phyloP scores from a whole-genome alignment of 1,139 yeast genomes.

The Suhomyces ambrosiae region DNA sequence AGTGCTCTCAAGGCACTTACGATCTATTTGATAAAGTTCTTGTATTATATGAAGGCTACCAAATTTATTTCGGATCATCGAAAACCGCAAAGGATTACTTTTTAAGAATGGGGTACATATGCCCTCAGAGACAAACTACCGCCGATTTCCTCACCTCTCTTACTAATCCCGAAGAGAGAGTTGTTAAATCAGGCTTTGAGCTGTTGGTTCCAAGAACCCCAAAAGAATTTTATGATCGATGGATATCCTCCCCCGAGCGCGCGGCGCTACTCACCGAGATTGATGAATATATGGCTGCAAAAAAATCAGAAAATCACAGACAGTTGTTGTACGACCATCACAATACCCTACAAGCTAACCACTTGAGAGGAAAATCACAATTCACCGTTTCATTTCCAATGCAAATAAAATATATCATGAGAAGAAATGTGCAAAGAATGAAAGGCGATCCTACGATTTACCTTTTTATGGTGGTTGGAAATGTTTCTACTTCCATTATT shows the following conservation, averaged over 20 bases:
- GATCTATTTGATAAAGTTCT: conserved; percentile 30
- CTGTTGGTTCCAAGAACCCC: conserved; percentile 67
- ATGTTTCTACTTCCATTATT: conserved; percentile 71
- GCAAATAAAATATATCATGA: conserved; percentile 64
- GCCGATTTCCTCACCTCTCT: conserved; percentile 61
- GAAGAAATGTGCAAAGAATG: conserved; percentile 64
- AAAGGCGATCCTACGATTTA: conserved; percentile 70
- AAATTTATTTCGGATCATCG: conserved; percentile 27
- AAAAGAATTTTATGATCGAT: conserved; percentile 63
- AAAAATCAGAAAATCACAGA: conserved; percentile 20
- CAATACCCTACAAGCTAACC: conserved; percentile 58
- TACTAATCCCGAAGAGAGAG: conserved; percentile 56
- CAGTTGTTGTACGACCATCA: conserved; percentile 51
- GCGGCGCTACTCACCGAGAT: conserved; percentile 31
- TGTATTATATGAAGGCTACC: conserved; percentile 30
- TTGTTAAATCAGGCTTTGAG: conserved; percentile 53
- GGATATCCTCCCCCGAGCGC: conserved; percentile 63
- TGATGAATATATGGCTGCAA: conserved; percentile 30
- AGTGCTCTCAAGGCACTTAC: conserved; percentile 32
- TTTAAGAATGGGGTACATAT: conserved; percentile 31
- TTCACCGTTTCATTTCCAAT: conserved; percentile 64
- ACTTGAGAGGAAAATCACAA: conserved; percentile 57
- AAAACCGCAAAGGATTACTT: conserved; percentile 25
- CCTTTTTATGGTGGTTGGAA: conserved; percentile 59
- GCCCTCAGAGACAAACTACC: conserved; percentile 60